Evolutionary conservation across 495 filamentous ascomycete species (phyloP), one percentile per base, ranked within the genome.

Genomic region (Penicillium longicatenatum): DNA sequence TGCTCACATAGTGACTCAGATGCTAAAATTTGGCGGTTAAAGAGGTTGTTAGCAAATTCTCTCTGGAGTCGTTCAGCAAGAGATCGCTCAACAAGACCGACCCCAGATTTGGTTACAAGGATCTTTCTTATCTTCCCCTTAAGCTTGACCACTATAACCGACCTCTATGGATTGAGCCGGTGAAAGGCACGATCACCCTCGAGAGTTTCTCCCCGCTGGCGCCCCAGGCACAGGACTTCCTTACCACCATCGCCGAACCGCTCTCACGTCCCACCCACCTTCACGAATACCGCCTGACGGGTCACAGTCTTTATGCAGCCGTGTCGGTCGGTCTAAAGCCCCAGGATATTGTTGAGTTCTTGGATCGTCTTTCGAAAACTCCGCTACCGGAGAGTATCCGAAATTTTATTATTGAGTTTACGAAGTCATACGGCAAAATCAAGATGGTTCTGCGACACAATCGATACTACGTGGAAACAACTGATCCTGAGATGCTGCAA

Each of bases 401-500:
- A 54, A 74, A 79, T 14, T 97, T 91, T 67, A 94, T 99, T 64
- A 79, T 85, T 57, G 84, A 87, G 39, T 92, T 89, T 65, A 96
- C 93, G 7, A 86, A 88, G 55, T 92, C 89, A 21, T 98, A 93
- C 70, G 94, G 94, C 39, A 97, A 98, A 71, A 91, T 96, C 37
- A 94, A 96, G 74, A 83, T 98, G 37, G 94, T 98, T 21, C 74
- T 98, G 56, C 96, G 97, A 70, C 86, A 97, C 65, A 98, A 93
- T 60, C 87, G 87, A 55, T 97, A 94, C 71, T 98, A 89, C 68
- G 85, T 98, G 58, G 94, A 99, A 75, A 96, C 90, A 60, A 83
- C 87, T 6, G 93, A 98, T 67, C 86, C 91, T 19, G 76, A 85
- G 16, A 88, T 96, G 74, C 75, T 99, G 45, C 92, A 96, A 73